These are phyloP conservation scores for Talaromyces sp. DNA, from an alignment of 2,329 filamentous ascomycete genomes.

Conservation along the genomic window DNA sequence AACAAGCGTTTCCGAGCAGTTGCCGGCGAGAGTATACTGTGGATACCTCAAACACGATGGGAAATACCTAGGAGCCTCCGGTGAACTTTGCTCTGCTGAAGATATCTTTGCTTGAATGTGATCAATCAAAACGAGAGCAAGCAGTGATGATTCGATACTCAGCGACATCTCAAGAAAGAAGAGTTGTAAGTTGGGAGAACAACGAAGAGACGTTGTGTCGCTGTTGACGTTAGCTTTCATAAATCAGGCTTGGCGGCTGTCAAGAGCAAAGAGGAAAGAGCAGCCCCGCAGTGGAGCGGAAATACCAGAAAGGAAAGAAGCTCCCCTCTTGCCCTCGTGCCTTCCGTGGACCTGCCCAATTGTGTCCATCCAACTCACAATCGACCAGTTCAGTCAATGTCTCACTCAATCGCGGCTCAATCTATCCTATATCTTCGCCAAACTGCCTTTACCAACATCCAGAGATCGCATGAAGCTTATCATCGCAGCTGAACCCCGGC, in stretches of 20 bases:
- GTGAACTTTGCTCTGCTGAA: not conserved
- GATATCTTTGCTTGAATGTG: not conserved
- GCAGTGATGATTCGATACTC: not conserved
- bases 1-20: constrained; percentile 4
- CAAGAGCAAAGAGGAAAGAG: not conserved
- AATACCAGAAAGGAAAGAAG: not conserved
- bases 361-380: not conserved
- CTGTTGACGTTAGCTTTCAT: not conserved
- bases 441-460: not conserved
- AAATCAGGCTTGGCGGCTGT: not conserved
- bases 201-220: not conserved
- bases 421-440: not conserved
- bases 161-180: not conserved
- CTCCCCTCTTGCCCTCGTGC: not conserved
- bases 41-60: not conserved
- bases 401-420: not conserved
- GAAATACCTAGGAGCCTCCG: not conserved
- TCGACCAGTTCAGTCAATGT: not conserved
- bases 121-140: not conserved
- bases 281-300: constrained; percentile 1
- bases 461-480: not conserved
- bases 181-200: not conserved
- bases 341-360: not conserved
- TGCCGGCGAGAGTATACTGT: not conserved
- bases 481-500: not conserved